Conservation (phyloP, 2,329 filamentous ascomycete species). For the Cercospora zeina region DNA sequence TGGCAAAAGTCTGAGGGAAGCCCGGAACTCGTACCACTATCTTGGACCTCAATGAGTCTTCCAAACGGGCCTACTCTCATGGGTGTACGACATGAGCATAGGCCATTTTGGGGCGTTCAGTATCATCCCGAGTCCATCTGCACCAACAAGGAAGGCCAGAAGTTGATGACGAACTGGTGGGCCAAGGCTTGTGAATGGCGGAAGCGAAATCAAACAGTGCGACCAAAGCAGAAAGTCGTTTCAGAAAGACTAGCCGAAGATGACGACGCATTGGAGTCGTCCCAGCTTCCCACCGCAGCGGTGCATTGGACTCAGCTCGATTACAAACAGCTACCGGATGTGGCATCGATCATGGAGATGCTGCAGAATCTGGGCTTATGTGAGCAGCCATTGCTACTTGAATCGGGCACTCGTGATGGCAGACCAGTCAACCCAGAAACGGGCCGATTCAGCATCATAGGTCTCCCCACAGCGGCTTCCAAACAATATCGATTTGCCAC, state of each 20-base stretch:
- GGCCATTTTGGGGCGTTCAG: constrained; percentile 83
- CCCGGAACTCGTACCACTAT: constrained; percentile 47
- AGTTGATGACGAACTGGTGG: constrained; percentile 76
- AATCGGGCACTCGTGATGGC: constrained; percentile 50
- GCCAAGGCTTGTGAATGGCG: constrained; percentile 50
- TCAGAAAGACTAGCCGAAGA: neutral
- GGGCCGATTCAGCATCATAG: constrained; percentile 73
- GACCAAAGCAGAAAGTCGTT: neutral
- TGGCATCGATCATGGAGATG: constrained; percentile 42
- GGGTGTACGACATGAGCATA: constrained; percentile 66
- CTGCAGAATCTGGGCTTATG: constrained; percentile 37
- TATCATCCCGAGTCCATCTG: constrained; percentile 90
- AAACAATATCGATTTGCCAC: constrained; percentile 33
- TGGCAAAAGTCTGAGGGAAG: constrained; percentile 45
- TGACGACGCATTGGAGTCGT: neutral
- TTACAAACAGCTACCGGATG: constrained; percentile 28
- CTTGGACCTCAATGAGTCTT: constrained; percentile 50
- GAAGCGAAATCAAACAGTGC: neutral
- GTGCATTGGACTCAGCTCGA: neutral
- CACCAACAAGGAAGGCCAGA: constrained; percentile 66
- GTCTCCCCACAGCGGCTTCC: constrained; percentile 54
- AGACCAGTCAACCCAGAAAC: constrained; percentile 49
- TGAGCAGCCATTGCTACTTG: constrained; percentile 47
- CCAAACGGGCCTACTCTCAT: constrained; percentile 67
- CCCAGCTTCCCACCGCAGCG: neutral